Conservation (phyloP, 345 rosid species). For the Lenwebbia sp. region DNA sequence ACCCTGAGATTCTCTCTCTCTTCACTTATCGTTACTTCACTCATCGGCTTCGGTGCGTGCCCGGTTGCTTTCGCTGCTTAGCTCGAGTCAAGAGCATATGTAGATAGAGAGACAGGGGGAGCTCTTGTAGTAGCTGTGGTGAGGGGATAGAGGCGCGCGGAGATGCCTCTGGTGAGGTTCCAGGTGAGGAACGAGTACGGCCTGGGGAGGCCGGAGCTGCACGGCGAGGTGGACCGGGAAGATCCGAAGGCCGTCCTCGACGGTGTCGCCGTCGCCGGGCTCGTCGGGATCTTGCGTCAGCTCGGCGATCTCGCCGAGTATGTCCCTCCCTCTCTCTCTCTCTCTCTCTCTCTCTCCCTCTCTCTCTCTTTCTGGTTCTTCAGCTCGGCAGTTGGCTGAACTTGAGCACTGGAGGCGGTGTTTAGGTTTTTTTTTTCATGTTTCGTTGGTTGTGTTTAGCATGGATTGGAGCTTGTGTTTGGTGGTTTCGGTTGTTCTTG, state of each 20-base stretch:
- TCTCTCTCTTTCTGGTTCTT: too few species aligned
- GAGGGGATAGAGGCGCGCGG: background rate
- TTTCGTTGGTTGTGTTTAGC: background rate
- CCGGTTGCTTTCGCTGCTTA: background rate
- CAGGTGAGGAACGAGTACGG: conserved; percentile 61
- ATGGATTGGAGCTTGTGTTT: background rate
- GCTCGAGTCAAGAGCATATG: background rate
- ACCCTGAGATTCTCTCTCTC: background rate
- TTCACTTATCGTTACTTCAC: background rate
- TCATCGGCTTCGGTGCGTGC: background rate
- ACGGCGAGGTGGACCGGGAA: conserved; percentile 40
- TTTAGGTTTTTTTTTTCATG: background rate
- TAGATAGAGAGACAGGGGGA: background rate
- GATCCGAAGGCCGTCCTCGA: conserved; percentile 79
- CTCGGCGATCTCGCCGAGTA: conserved; percentile 98
- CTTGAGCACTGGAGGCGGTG: background rate
- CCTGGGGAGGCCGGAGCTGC: conserved; percentile 44
- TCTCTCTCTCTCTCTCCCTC: background rate
- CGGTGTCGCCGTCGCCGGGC: conserved; percentile 72
- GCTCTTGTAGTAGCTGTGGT: background rate
- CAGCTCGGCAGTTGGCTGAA: background rate
- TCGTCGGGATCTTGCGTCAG: conserved; percentile 94
- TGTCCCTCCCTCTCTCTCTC: conserved; percentile 1
- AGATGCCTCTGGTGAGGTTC: conserved; percentile 72
- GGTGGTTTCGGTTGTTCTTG: background rate